phyloP scores from a whole-genome alignment of 805 yeast species.

The Jamesozyma lodderae region DNA sequence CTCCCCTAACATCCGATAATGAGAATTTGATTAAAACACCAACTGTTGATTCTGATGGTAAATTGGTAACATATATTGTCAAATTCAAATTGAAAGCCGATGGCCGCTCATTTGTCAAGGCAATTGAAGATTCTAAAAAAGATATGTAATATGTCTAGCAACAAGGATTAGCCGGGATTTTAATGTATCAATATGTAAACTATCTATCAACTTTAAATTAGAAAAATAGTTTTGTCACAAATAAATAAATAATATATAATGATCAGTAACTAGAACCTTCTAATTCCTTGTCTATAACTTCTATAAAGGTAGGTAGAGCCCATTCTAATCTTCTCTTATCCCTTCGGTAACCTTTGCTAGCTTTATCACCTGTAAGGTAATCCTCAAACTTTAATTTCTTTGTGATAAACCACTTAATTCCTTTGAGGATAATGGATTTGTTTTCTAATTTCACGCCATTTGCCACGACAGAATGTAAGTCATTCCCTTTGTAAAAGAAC shows the following conservation, averaged over 20 bases:
- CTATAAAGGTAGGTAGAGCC: constrained; percentile 17
- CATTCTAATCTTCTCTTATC: constrained; percentile 28
- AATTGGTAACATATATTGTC: constrained; percentile 57
- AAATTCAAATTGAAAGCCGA: constrained; percentile 51
- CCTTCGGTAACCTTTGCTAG: constrained; percentile 18
- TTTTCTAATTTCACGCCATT: constrained; percentile 22
- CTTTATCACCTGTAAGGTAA: constrained; percentile 14
- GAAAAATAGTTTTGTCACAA: no score
- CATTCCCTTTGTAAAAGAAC: constrained; percentile 24
- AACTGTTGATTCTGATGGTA: constrained; percentile 45
- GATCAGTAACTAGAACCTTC: constrained; percentile 7
- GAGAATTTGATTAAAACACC: constrained; percentile 63
- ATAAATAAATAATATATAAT: background rate
- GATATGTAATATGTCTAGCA: no score
- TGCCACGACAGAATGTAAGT: constrained; percentile 17
- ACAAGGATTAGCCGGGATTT: no score
- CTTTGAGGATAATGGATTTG: constrained; percentile 25
- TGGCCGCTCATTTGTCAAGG: constrained; percentile 27
- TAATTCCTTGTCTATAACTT: constrained; percentile 11
- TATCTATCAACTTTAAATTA: no score
- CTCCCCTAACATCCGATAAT: constrained; percentile 44
- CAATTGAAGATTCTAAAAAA: constrained; percentile 27
- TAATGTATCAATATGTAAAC: no score
- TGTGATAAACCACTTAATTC: constrained; percentile 25
- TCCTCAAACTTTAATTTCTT: constrained; percentile 22